Conservation (phyloP, 176 grass and related monocot genomes). For the Aegilops umbellulata region DNA sequence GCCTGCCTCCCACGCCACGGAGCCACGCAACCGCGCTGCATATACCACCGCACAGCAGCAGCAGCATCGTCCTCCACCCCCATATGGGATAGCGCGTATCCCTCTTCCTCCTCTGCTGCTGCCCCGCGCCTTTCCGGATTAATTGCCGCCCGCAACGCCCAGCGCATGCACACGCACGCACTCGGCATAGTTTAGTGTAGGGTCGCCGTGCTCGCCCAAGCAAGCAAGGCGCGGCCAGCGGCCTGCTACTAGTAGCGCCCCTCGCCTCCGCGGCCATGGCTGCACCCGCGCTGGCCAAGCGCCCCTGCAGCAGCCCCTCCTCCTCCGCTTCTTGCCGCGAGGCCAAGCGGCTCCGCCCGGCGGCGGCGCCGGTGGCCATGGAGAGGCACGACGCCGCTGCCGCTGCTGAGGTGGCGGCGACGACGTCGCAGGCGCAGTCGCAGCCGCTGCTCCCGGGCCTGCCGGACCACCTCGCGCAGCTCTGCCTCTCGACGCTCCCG, state of each 20-base stretch:
- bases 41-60: too few species aligned
- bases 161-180: not conserved
- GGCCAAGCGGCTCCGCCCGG: constrained; percentile 15
- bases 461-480: constrained; percentile 77
- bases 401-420: not conserved
- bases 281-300: constrained; percentile 33
- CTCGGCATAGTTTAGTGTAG: not conserved
- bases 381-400: not conserved
- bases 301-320: not conserved
- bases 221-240: not conserved
- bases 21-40: too few species aligned
- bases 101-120: not conserved
- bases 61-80: not conserved
- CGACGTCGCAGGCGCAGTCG: too few species aligned
- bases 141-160: constrained; percentile 25
- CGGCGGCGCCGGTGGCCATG: not conserved
- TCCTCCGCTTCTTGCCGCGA: not conserved
- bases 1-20: not conserved
- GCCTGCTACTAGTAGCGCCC: not conserved
- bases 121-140: constrained; percentile 33
- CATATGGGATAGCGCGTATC: not conserved
- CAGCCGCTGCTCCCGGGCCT: constrained; percentile 61
- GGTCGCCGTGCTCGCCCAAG: not conserved
- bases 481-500: constrained; percentile 54
- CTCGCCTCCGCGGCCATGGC: constrained; percentile 24